Percentiles rank a stretch among this genome's conserved stretches.
Evolutionary conservation across 495 filamentous ascomycete species (phyloP).

Genomic region (Pseudotulostoma volvatum): DNA sequence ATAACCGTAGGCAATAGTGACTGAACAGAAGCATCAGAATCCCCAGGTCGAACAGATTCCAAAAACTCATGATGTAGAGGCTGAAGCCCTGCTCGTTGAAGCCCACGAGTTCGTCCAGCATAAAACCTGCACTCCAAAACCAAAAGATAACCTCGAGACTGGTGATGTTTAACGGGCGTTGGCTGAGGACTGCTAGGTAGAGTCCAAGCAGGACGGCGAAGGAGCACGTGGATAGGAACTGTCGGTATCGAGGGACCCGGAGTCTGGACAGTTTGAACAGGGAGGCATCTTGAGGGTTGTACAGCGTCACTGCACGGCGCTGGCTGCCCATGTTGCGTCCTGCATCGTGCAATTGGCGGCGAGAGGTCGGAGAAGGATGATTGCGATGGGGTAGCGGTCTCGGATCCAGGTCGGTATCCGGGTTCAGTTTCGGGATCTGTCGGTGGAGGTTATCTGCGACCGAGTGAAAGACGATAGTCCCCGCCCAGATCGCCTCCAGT

Average conservation of each 20-base stretch:
- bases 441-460: conserved; percentile 69
- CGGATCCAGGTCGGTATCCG: not conserved
- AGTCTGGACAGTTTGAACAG: conserved; percentile 79
- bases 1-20: conserved; percentile 77
- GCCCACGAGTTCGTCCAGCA: conserved; percentile 87
- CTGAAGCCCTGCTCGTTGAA: conserved; percentile 91
- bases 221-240: conserved; percentile 72
- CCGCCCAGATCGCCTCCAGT: conserved; percentile 89
- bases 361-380: not conserved
- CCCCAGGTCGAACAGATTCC: conserved; percentile 87
- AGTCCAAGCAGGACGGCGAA: conserved; percentile 68
- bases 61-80: conserved; percentile 89
- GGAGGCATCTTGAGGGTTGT: conserved; percentile 77
- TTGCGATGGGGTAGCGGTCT: not conserved
- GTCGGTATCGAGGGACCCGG: conserved; percentile 77
- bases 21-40: conserved; percentile 73
- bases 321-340: conserved; percentile 23
- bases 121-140: conserved; percentile 93
- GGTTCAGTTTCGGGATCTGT: conserved; percentile 12
- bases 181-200: conserved; percentile 56
- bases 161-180: conserved; percentile 60
- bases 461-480: conserved; percentile 82
- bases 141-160: conserved; percentile 74
- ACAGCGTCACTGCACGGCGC: conserved; percentile 71
- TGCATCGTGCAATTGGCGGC: conserved; percentile 9